Percentiles rank a stretch among this genome's conserved stretches.
Conservation (phyloP, 139 green algal species). For the Coelastrella sp. region DNA sequence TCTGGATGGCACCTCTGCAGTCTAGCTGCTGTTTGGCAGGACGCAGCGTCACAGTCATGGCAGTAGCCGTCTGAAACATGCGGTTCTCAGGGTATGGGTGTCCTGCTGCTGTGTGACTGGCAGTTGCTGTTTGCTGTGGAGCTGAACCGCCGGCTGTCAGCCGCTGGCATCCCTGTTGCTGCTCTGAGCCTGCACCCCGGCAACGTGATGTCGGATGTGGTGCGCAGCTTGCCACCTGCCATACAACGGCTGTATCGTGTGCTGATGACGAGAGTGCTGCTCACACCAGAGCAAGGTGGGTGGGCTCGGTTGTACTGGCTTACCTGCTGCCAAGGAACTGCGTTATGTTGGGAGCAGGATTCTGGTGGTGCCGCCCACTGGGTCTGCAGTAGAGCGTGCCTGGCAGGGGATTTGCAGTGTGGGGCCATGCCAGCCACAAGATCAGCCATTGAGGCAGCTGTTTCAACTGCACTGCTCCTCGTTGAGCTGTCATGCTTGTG, state of each 20-base stretch:
- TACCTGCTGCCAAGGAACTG: not conserved
- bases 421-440: not conserved
- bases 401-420: not conserved
- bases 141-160: constrained; percentile 55
- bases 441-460: not conserved
- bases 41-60: not conserved
- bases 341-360: not conserved
- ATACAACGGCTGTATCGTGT: constrained; percentile 69
- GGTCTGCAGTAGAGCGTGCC: not conserved
- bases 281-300: constrained; percentile 78
- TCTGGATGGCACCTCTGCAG: not conserved
- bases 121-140: constrained; percentile 76
- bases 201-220: constrained; percentile 84
- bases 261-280: constrained; percentile 74
- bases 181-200: constrained; percentile 82
- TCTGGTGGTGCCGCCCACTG: not conserved
- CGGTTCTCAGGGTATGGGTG: not conserved
- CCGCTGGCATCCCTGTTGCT: constrained; percentile 7
- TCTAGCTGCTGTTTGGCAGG: not conserved
- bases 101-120: not conserved
- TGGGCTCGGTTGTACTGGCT: not conserved
- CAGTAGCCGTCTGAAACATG: not conserved
- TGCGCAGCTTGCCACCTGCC: constrained; percentile 71
- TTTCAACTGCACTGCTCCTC: too few species aligned
- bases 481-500: not conserved